Conservation (phyloP, 2,329 filamentous ascomycete genomes). For the Talaromyces sp. region DNA sequence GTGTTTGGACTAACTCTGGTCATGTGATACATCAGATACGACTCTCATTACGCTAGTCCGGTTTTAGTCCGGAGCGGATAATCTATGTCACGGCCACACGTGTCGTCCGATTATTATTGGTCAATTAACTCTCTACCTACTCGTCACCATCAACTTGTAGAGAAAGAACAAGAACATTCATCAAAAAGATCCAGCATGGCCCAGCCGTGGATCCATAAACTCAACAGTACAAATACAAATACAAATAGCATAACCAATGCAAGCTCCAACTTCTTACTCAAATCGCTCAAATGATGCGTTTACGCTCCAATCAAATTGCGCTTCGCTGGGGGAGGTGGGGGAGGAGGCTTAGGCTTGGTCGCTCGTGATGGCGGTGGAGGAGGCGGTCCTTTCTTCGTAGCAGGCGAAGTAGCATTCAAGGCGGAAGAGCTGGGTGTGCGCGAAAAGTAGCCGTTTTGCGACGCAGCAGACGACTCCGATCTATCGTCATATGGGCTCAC, state of each 20-base stretch:
- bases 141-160: background rate
- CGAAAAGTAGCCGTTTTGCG: constrained; percentile 52
- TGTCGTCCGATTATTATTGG: background rate
- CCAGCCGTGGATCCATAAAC: constrained; percentile 13
- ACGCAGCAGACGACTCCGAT: constrained; percentile 56
- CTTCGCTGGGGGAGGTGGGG: constrained; percentile 61
- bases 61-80: background rate
- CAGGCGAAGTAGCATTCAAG: constrained; percentile 27
- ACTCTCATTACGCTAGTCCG: background rate
- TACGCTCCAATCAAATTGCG: constrained; percentile 40
- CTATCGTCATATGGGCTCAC: constrained; percentile 50
- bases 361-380: constrained; percentile 62
- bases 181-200: constrained; percentile 1
- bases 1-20: background rate
- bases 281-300: constrained; percentile 20
- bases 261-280: background rate
- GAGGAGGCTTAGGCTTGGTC: constrained; percentile 64
- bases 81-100: background rate
- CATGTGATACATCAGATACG: background rate
- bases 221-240: constrained; percentile 6
- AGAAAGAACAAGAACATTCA: background rate
- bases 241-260: background rate
- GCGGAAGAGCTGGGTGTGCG: constrained; percentile 53
- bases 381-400: constrained; percentile 54
- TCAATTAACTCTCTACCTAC: background rate